Conservation (phyloP, 495 filamentous ascomycete species). For the Sporormia fimetaria region DNA sequence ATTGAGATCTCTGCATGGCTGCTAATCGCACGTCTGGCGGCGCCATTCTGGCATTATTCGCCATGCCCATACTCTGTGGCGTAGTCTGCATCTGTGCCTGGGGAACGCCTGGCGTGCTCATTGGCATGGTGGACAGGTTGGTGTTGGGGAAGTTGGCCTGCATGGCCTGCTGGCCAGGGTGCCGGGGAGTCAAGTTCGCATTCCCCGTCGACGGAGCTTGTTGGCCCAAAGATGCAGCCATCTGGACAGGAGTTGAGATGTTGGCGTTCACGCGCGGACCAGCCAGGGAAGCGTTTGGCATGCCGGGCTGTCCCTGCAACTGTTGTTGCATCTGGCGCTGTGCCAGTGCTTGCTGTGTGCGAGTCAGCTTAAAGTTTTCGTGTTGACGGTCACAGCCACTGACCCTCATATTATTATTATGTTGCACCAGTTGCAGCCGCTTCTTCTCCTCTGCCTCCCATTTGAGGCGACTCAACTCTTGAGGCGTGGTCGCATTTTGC, state of each 20-base stretch:
- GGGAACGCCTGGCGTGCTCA: conserved; percentile 58
- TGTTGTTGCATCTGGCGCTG: conserved; percentile 20
- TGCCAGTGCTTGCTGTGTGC: conserved; percentile 2
- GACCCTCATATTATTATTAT: conserved; percentile 52
- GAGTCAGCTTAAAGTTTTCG: conserved; percentile 1
- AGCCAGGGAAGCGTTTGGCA: too few species aligned
- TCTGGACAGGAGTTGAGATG: conserved; percentile 15
- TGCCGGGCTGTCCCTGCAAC: conserved; percentile 12
- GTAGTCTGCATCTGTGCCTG: conserved; percentile 58
- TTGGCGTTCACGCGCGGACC: conserved; percentile 16
- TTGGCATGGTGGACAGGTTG: conserved; percentile 42
- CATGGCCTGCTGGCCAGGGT: conserved; percentile 12
- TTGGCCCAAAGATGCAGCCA: conserved; percentile 14
- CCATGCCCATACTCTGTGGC: conserved; percentile 43
- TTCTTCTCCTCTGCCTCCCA: conserved; percentile 71
- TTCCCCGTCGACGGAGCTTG: conserved; percentile 8
- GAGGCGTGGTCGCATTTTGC: conserved; percentile 52
- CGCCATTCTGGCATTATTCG: conserved; percentile 48
- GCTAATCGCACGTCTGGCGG: conserved; percentile 42
- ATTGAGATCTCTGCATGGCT: conserved; percentile 24
- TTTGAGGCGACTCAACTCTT: conserved; percentile 80
- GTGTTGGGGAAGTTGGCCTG: conserved; percentile 34
- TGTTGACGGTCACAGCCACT: conserved; percentile 5
- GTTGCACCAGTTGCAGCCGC: conserved; percentile 55
- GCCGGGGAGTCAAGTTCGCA: conserved; percentile 9